Conservation (phyloP, 2,329 filamentous ascomycete genomes). For the Lecanicillium sp. region DNA sequence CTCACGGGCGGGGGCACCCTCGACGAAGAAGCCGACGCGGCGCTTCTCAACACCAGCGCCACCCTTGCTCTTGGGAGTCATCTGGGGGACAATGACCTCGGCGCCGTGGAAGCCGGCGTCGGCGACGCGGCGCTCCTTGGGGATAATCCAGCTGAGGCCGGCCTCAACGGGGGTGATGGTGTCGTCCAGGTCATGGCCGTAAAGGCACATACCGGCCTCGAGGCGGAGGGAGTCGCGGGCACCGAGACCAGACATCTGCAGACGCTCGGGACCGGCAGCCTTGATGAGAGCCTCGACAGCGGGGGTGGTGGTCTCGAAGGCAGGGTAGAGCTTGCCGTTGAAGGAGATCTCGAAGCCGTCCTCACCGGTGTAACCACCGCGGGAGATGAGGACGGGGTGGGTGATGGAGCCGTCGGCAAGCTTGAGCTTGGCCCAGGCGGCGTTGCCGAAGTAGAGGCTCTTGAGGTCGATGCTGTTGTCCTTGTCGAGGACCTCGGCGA, state of each 20-base stretch:
- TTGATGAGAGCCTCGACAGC: constrained; percentile 63
- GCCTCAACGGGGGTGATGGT: constrained; percentile 55
- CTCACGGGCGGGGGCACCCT: constrained; percentile 85
- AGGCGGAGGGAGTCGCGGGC: constrained; percentile 87
- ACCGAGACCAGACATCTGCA: constrained; percentile 81
- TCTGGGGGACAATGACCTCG: constrained; percentile 68
- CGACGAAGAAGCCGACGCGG: constrained; percentile 73
- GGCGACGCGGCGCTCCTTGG: constrained; percentile 60
- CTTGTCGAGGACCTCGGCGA: constrained; percentile 55
- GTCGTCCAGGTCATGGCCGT: constrained; percentile 95
- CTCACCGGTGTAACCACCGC: constrained; percentile 94
- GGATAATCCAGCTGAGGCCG: constrained; percentile 69
- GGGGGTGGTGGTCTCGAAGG: constrained; percentile 39
- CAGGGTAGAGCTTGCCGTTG: constrained; percentile 35
- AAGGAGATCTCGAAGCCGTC: constrained; percentile 97
- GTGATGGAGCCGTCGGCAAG: constrained; percentile 44
- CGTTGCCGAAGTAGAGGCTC: constrained; percentile 76
- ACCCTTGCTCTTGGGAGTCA: constrained; percentile 67
- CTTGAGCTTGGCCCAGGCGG: constrained; percentile 58
- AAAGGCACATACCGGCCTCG: constrained; percentile 98
- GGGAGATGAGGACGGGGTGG: constrained; percentile 58
- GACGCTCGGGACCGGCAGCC: constrained; percentile 51
- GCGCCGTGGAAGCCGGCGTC: constrained; percentile 78
- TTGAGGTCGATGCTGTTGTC: constrained; percentile 46
- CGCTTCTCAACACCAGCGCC: constrained; percentile 64